Evolutionary conservation across 305 asterid genomes (phyloP), one percentile per base, ranked within the genome.

Genomic region (Fraxinus velutina): DNA sequence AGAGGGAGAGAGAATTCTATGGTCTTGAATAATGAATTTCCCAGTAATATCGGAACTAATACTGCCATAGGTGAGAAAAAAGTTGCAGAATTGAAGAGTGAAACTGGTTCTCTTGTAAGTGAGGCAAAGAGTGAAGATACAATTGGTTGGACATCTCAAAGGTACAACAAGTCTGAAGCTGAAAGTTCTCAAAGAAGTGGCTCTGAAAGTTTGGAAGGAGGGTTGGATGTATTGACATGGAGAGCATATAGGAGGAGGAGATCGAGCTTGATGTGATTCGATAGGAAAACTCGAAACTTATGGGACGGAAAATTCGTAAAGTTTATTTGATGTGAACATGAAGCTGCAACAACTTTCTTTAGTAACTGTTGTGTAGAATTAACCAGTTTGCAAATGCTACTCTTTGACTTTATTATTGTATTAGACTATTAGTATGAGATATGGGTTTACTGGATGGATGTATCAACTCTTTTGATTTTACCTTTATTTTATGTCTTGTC

Each of bases 171-270:
- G 72, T 83, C 88, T 3, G 97, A 90, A 86, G 93, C 88, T 17
- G 90, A 85, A 78, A 86, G 88, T 64, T 84, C 94, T 75, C 87
- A 81, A 36, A 88, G 73, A 75, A 84, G 81, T 22, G 89, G 91
- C 37, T 27, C 78, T 68, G 89, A 88, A 3, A 80, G 81, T 64
- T 72, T 82, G 78, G 89, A 82, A 37, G 85, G 84, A 10, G 83
- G 89, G 73, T 73, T 88, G 84, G 87, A 78, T 79, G 94, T 92
- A 62, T 83, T 92, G 82, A 89, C 96, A 34, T 96, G 99, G 99
- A 92, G 84, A 79, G 83, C 91, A 29, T 92, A 90, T 77, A 90
- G 91, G 88, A 95, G 90, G 84, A 95, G 86, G 88, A 89, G 99
- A 82, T 95, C 99, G 39, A 93, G 95, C 84, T 88, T 95, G 89